Base-by-base conservation (phyloP, 495 filamentous ascomycete species). In the Chlorociboria aeruginascens region DNA sequence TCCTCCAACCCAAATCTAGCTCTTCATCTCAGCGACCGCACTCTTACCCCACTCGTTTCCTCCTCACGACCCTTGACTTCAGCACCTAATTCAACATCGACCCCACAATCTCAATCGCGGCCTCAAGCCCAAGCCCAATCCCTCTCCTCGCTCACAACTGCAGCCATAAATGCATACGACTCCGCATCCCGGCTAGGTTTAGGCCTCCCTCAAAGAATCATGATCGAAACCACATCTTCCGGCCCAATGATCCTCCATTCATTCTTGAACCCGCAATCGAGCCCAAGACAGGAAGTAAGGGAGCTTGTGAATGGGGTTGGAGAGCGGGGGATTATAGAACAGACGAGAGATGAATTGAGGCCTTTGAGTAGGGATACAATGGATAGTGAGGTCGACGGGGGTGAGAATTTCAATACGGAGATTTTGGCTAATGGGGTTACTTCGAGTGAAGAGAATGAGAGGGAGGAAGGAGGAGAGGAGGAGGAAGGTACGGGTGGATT, bases 31-130 rank as follows among this genome's bases (percentile, higher is more conserved):
- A 54, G 63, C 30, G 68, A 70, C 58, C 54, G 61, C 36, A 50
- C 61, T 32, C 63, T 66, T 34, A 67, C 64, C 0, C 66, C 68
- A n/a, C 57, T 72, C 44, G 56, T 72, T 33, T 66, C 65, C n/a
- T 67, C 68, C 11, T 51, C 61, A 20, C 56, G 43, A 42, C 43
- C 51, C 35, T n/a, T 49, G 16, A 25, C 47, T 16, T 25, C 45
- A 16, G 16, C 11, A 42, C 28, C 40, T 9, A 39, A 14, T 25
- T 25, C 20, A 4, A 25, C 20, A 2, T 25, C 20, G 31, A 16
- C 40, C 32, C 31, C 34, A 6, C 45, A 49, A 35, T 37, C 37
- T 9, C 50, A 50, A 34, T 46, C 52, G 10, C 20, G 20, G 20
- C 20, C 20, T 25, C 51, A 55, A 32, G 25, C 37, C 12, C 53